These are phyloP conservation scores for Dalechampia spathulata DNA, from an alignment of 441 rosid genomes.

Conservation along the genomic window DNA sequence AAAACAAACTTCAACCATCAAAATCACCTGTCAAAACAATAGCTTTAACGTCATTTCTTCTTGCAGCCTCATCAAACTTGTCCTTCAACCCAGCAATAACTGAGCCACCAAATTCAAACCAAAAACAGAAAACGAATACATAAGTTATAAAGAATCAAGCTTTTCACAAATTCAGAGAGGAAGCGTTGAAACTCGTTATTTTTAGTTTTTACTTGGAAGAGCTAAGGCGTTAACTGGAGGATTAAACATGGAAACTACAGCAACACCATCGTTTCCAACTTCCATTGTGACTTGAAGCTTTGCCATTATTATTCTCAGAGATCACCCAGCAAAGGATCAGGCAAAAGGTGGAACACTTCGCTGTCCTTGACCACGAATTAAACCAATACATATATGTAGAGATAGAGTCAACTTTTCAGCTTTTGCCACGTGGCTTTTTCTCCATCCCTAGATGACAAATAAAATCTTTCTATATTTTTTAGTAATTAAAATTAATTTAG, in stretches of 20 bases:
- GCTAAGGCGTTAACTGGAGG: slow-evolving; percentile 94
- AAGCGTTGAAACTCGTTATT: too few relatives aligned
- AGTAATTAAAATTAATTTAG: too few relatives aligned
- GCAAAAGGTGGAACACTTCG: neutral
- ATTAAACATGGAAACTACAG: slow-evolving; percentile 66
- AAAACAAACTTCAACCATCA: neutral
- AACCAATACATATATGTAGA: too few relatives aligned
- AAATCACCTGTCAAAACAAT: slow-evolving; percentile 67
- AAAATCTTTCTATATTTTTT: too few relatives aligned
- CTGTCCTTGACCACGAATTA: too few relatives aligned
- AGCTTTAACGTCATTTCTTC: slow-evolving; percentile 73
- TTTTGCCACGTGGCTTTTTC: too few relatives aligned
- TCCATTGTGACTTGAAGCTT: slow-evolving; percentile 50
- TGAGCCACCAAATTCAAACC: slow-evolving; percentile 17
- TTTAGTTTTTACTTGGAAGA: slow-evolving; percentile 63
- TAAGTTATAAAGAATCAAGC: too few relatives aligned
- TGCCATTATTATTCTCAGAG: slow-evolving; percentile 60
- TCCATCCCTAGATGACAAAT: too few relatives aligned
- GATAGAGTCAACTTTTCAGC: too few relatives aligned
- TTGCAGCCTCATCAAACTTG: slow-evolving; percentile 56
- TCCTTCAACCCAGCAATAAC: slow-evolving; percentile 70
- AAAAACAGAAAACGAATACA: neutral
- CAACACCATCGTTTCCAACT: slow-evolving; percentile 87
- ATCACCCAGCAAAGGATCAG: too few relatives aligned
- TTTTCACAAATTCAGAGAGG: too few relatives aligned